Evolutionary conservation across 2,329 filamentous ascomycete species (phyloP).

Genomic region (Zymoseptoria tritici): DNA sequence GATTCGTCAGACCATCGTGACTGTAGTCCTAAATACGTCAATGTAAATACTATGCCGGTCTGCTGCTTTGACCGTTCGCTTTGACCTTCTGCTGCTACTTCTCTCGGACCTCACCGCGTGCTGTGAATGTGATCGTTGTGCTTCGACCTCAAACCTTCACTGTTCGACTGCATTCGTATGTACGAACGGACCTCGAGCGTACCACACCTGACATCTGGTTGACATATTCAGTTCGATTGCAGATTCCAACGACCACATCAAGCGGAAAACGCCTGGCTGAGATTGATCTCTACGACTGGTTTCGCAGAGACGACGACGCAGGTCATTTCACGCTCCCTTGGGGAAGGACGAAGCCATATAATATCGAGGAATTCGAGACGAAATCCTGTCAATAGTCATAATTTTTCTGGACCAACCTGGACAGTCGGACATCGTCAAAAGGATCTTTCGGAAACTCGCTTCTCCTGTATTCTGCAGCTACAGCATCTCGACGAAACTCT

Average conservation of each 20-base stretch:
- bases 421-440: neutral
- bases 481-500: neutral
- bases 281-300: neutral
- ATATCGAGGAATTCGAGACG: neutral
- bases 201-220: neutral
- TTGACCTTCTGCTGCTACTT: conserved; percentile 8
- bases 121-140: neutral
- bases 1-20: conserved; percentile 1
- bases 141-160: neutral
- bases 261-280: neutral
- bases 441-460: neutral
- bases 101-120: conserved; percentile 11
- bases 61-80: conserved; percentile 9
- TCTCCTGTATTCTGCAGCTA: neutral
- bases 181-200: neutral
- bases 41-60: conserved; percentile 15
- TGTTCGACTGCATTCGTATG: neutral
- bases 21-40: conserved; percentile 13
- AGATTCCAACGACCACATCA: neutral
- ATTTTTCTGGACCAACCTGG: neutral
- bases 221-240: too few species aligned
- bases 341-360: too few species aligned
- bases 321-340: too few species aligned
- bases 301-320: neutral
- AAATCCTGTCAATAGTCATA: neutral